Conservation (phyloP, 805 yeast genomes). For the Wilhelminamyces savonicus region DNA sequence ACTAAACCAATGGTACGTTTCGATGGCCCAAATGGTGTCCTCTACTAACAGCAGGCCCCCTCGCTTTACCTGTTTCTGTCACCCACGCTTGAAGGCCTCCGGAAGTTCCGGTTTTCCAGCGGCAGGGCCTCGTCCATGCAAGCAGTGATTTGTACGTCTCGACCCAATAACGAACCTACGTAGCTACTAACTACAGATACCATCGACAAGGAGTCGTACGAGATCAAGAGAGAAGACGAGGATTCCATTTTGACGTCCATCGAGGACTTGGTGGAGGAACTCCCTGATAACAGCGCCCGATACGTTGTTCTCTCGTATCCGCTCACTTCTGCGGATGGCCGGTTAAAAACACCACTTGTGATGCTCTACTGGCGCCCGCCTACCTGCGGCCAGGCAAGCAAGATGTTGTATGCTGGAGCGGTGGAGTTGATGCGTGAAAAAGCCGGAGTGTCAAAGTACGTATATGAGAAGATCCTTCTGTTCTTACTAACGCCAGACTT, state of each 20-base stretch:
- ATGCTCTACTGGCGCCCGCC: slow-evolving; percentile 85
- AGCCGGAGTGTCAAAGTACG: slow-evolving; percentile 65
- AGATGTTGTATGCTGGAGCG: slow-evolving; percentile 91
- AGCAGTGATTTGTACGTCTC: slow-evolving; percentile 51
- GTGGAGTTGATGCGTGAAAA: slow-evolving; percentile 71
- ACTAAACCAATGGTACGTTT: no score
- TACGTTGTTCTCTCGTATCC: slow-evolving; percentile 76
- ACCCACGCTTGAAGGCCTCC: slow-evolving; percentile 52
- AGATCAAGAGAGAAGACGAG: slow-evolving; percentile 42
- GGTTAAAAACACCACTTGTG: slow-evolving; percentile 67
- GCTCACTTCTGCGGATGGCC: slow-evolving; percentile 59
- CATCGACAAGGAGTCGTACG: slow-evolving; percentile 52
- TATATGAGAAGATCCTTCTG: slow-evolving; percentile 3
- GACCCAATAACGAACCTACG: neutral
- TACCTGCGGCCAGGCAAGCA: slow-evolving; percentile 72
- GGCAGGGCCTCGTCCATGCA: slow-evolving; percentile 57
- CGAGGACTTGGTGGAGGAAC: slow-evolving; percentile 62
- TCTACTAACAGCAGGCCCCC: slow-evolving; percentile 8
- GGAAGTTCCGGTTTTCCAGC: slow-evolving; percentile 69
- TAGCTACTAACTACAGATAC: slow-evolving; percentile 24
- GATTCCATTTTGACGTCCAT: slow-evolving; percentile 43
- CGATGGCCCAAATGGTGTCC: no score
- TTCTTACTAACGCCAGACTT: slow-evolving; percentile 33
- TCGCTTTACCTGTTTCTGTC: slow-evolving; percentile 58
- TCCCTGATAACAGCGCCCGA: slow-evolving; percentile 80